Conservation (phyloP, 257 asterid genomes). For the Hygrophila difformis region DNA sequence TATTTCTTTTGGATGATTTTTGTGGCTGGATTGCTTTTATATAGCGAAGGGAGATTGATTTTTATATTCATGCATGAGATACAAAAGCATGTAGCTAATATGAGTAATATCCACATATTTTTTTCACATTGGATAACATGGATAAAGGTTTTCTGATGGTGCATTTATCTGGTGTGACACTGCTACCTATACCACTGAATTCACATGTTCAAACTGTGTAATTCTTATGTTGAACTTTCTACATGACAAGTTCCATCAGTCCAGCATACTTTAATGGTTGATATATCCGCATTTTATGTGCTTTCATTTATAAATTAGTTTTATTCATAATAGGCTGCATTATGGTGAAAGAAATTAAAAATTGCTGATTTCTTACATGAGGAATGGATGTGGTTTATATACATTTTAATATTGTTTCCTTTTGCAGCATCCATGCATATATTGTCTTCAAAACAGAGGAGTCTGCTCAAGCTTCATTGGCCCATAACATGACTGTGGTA, state of each 20-base stretch:
- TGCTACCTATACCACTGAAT: not conserved
- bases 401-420: slow-evolving; percentile 1
- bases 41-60: not conserved
- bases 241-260: not conserved
- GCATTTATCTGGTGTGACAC: too few relatives aligned
- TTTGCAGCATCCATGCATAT: slow-evolving; percentile 84
- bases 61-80: not conserved
- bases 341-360: not conserved
- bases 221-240: not conserved
- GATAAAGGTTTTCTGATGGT: not conserved
- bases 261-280: slow-evolving; percentile 9
- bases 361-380: not conserved
- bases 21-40: not conserved
- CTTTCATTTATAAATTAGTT: not conserved
- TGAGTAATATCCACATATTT: not conserved
- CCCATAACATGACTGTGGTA: slow-evolving; percentile 95
- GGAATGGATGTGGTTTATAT: not conserved
- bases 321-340: not conserved
- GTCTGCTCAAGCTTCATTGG: slow-evolving; percentile 76
- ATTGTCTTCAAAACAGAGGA: slow-evolving; percentile 82
- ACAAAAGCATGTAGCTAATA: not conserved
- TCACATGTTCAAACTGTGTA: slow-evolving; percentile 5
- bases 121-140: too few relatives aligned
- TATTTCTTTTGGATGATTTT: slow-evolving; percentile 8
- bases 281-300: not conserved